Base-by-base conservation (phyloP, 164 flowering plant genomes). In the Umbilicus rupestris region DNA sequence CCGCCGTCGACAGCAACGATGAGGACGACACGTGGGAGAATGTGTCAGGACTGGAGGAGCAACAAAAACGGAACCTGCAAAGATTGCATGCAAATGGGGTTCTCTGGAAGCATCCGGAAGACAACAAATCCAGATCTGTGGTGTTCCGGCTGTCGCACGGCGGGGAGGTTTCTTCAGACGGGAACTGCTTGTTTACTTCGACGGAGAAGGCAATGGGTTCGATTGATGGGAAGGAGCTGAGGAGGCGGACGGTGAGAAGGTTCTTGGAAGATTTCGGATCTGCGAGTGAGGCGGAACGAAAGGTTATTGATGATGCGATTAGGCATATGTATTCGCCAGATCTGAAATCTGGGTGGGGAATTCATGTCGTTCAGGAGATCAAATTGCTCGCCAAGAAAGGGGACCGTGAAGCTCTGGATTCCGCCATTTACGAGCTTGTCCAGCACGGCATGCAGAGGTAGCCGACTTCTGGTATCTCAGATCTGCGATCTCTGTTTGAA, bases 131-230 rank as follows among this genome's bases (percentile, higher is more conserved):
- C 37, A 71, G 73, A 69, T 77, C 87, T 33, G 69, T 78, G 26
- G 78, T 87, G 10, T 90, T 93, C 79, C 75, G 85, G 35, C 74
- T 93, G 17, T 76, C 78, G 2, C 91, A 93, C 77, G 98, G 97
- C 37, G 98, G 98, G 0, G 97, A 90, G 41, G 98, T 93, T 5
- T 89, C 86, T 22, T 71, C 96, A 5, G 98, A 93, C 73, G 98
- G 98, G 45, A 93, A 93, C 80, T 93, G 98, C 70, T 75, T 93
- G 26, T 93, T 93, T 80, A 87, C 97, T 50, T 96, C 98, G 49
- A 77, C 86, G 28, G 73, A 71, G 74, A 84, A 72, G 75, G 91
- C 94, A 10, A 77, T 78, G 82, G 68, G 78, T 70, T 71, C 73
- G 50, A 7, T 83, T 49, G 83, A 78, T 70, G 85, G 92, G 65